Evolutionary conservation across 306 rosid species (phyloP).

Genomic region (Medicago ruthenica): DNA sequence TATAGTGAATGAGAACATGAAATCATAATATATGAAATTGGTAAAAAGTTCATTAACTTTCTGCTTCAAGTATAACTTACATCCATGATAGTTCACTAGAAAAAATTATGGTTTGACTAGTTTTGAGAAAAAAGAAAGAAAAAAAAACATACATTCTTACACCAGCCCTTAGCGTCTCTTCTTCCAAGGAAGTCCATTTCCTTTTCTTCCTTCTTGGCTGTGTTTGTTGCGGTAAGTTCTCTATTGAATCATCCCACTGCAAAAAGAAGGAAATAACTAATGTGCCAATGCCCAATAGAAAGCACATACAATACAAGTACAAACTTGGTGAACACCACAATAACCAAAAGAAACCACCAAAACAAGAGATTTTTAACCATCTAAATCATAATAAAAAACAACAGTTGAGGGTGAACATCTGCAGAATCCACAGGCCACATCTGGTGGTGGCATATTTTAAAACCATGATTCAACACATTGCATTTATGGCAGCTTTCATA

Average conservation of each 20-base stretch:
- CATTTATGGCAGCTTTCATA: background rate
- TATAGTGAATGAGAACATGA: conserved; percentile 32
- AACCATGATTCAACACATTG: background rate
- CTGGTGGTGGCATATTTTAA: conserved; percentile 18
- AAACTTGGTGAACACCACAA: conserved; percentile 14
- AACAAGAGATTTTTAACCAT: conserved; percentile 24
- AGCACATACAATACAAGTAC: background rate
- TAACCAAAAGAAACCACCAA: background rate
- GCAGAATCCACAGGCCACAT: conserved; percentile 35
- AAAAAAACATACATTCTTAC: conserved; percentile 62
- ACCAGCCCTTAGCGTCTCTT: conserved; percentile 69
- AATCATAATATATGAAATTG: conserved; percentile 27
- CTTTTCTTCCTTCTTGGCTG: conserved; percentile 58
- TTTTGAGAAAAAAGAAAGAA: conserved; percentile 12
- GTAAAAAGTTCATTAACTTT: conserved; percentile 8
- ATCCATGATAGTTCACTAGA: conserved; percentile 26
- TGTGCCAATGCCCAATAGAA: conserved; percentile 16
- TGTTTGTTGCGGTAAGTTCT: conserved; percentile 43
- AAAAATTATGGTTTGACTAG: conserved; percentile 20
- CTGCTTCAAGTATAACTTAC: conserved; percentile 12
- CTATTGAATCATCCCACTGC: conserved; percentile 82
- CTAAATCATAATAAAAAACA: conserved; percentile 1
- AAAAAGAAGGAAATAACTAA: conserved; percentile 34
- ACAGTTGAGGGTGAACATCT: background rate
- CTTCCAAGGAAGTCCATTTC: conserved; percentile 78